Evolutionary conservation across 768 basidiomycete species (phyloP).

Genomic region (Lactarius hatsudake): DNA sequence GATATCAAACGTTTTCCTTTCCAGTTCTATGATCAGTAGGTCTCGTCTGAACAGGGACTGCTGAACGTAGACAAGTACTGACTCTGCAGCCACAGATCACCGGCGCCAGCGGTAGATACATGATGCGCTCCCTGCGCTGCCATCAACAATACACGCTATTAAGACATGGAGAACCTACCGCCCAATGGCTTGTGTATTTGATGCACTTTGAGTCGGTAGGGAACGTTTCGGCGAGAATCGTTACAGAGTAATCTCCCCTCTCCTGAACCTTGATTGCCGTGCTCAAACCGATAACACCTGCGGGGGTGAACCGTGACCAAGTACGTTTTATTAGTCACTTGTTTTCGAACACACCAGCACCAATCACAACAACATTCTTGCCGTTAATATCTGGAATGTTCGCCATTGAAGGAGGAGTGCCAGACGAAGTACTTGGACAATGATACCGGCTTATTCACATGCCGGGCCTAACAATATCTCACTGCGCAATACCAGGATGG

Average conservation of each 20-base stretch:
- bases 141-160: not conserved
- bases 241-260: conserved; percentile 57
- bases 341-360: conserved; percentile 5
- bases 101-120: conserved; percentile 54
- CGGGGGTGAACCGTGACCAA: not conserved
- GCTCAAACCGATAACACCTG: conserved; percentile 77
- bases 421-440: not conserved
- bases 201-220: conserved; percentile 73
- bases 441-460: not conserved
- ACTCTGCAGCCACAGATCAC: conserved; percentile 50
- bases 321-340: not conserved
- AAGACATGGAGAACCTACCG: conserved; percentile 45
- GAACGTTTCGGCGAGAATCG: conserved; percentile 66
- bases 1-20: conserved; percentile 67
- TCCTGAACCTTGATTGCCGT: conserved; percentile 72
- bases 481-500: no score
- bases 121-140: conserved; percentile 70
- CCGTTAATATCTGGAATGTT: not conserved
- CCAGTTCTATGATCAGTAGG: conserved; percentile 46
- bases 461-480: not conserved
- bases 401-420: not conserved
- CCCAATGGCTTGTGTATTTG: conserved; percentile 80
- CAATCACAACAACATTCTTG: conserved; percentile 6
- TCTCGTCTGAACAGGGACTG: not conserved
- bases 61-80: conserved; percentile 22